Evolutionary conservation across 2,329 filamentous ascomycete genomes (phyloP).

Genomic region (Hypoxylon sp.): DNA sequence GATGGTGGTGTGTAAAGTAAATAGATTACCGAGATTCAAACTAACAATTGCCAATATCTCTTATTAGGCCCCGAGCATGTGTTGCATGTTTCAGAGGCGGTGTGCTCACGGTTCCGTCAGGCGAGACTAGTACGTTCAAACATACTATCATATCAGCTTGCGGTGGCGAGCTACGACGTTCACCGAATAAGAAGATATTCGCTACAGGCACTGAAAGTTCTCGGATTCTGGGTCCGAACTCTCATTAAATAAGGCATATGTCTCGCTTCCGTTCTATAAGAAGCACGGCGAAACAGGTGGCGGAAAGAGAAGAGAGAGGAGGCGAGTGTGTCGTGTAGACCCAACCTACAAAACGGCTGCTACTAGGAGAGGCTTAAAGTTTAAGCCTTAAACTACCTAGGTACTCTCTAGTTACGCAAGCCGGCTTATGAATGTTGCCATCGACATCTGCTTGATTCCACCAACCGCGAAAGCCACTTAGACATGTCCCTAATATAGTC

Average conservation of each 20-base stretch:
- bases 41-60: background rate
- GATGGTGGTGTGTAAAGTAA: background rate
- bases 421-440: conserved; percentile 10
- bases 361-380: too few relatives aligned
- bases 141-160: background rate
- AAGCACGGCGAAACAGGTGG: background rate
- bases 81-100: too few relatives aligned
- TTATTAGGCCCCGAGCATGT: background rate
- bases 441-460: background rate
- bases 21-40: conserved; percentile 29
- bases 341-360: background rate
- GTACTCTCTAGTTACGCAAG: conserved; percentile 1
- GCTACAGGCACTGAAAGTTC: background rate
- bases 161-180: background rate
- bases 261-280: background rate
- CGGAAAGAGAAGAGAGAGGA: background rate
- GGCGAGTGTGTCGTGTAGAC: background rate
- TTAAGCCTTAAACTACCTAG: background rate
- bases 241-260: background rate
- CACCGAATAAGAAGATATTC: background rate
- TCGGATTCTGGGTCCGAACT: background rate
- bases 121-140: background rate
- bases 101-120: background rate
- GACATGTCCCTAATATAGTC: background rate
- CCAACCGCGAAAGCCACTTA: background rate